phyloP scores from a whole-genome alignment of 306 rosid genomes.

The Rosa rugosa region DNA sequence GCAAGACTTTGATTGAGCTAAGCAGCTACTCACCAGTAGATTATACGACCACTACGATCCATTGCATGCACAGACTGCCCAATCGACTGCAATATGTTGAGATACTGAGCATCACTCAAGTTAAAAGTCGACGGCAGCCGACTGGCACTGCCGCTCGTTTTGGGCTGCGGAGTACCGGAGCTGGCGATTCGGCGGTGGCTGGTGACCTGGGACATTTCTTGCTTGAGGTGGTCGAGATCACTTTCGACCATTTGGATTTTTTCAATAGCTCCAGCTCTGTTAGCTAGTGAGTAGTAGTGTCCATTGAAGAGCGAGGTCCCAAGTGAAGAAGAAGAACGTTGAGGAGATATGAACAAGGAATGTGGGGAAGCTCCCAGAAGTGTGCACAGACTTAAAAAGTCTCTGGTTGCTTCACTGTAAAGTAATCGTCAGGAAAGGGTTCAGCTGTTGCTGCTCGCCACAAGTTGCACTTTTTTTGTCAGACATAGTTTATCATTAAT shows the following conservation, averaged over 20 bases:
- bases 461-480: no score
- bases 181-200: not conserved
- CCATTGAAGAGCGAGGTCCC: not conserved
- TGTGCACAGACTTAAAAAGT: no score
- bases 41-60: slow-evolving; percentile 48
- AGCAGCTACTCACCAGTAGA: slow-evolving; percentile 29
- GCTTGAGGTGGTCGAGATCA: slow-evolving; percentile 69
- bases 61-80: not conserved
- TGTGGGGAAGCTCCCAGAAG: no score
- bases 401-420: no score
- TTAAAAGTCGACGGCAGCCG: not conserved
- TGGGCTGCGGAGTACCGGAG: slow-evolving; percentile 72
- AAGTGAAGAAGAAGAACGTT: no score
- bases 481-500: no score
- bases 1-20: no score
- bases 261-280: slow-evolving; percentile 46
- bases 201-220: slow-evolving; percentile 69
- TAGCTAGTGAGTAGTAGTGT: not conserved
- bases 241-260: slow-evolving; percentile 78
- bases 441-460: no score
- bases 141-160: not conserved
- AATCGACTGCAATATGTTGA: slow-evolving; percentile 77
- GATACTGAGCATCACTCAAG: slow-evolving; percentile 26
- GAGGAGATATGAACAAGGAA: no score
- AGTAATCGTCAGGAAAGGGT: no score